These are phyloP conservation scores for Termitomyces sp. DNA, from an alignment of 768 basidiomycete genomes.

Conservation along the genomic window DNA sequence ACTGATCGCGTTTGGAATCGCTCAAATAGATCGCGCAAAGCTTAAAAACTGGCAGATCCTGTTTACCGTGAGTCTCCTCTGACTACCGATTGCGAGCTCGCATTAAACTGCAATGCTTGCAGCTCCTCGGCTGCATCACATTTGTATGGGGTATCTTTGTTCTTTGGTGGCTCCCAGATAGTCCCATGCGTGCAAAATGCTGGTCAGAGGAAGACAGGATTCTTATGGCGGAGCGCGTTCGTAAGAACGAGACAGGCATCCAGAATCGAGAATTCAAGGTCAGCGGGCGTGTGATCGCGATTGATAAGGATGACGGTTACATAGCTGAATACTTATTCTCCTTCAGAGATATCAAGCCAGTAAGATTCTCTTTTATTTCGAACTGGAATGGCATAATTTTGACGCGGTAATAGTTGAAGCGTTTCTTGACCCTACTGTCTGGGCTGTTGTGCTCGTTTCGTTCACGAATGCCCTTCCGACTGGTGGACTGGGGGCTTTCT, in stretches of 20 bases:
- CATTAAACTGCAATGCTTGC: slow-evolving; percentile 5
- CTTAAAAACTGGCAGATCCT: slow-evolving; percentile 49
- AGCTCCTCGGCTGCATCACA: slow-evolving; percentile 40
- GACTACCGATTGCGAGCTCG: background rate
- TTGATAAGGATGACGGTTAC: background rate
- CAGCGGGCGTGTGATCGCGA: background rate
- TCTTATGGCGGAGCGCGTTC: slow-evolving; percentile 44
- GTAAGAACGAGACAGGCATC: slow-evolving; percentile 48
- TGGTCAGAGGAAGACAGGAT: slow-evolving; percentile 42
- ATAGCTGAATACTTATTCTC: background rate
- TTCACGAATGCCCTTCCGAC: slow-evolving; percentile 44
- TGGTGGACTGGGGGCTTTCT: slow-evolving; percentile 45
- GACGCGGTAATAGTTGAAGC: slow-evolving; percentile 31
- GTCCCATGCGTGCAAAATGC: slow-evolving; percentile 42
- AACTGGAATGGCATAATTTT: background rate
- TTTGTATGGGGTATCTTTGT: slow-evolving; percentile 46
- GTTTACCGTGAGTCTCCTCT: slow-evolving; percentile 27
- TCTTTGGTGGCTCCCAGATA: slow-evolving; percentile 45
- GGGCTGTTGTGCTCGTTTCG: slow-evolving; percentile 41
- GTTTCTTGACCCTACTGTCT: slow-evolving; percentile 39
- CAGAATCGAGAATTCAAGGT: slow-evolving; percentile 48
- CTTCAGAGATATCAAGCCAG: slow-evolving; percentile 27
- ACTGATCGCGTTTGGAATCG: slow-evolving; percentile 44
- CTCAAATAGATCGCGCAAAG: slow-evolving; percentile 32
- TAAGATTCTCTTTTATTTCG: slow-evolving; percentile 9